A percentile compares a stretch with the other conserved stretches of the same genome.
Evolutionary conservation across 2,329 filamentous ascomycete genomes (phyloP).

Genomic region (Claviceps monticola): DNA sequence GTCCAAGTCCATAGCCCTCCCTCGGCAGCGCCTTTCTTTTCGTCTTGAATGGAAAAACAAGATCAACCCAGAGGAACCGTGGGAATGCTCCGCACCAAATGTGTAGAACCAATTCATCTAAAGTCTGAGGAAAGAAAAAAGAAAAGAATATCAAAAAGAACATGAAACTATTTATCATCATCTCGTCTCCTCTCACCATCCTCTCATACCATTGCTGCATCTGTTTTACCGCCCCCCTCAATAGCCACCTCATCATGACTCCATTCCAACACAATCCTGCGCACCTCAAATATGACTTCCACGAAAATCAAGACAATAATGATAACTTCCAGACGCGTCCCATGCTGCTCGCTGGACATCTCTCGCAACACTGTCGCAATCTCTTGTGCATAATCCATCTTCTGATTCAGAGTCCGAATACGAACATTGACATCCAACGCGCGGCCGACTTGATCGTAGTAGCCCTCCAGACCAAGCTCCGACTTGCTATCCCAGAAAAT

Average conservation of each 20-base stretch:
- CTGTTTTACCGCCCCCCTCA: not conserved
- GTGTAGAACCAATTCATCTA: no score
- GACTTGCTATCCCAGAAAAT: conserved; percentile 91
- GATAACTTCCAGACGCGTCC: conserved; percentile 80
- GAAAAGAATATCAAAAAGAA: no score
- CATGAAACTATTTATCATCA: no score
- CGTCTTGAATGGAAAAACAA: no score
- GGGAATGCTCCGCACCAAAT: no score
- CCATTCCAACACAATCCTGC: conserved; percentile 55
- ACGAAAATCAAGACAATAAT: conserved; percentile 90
- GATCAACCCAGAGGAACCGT: no score
- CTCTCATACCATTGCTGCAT: no score
- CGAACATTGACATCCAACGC: conserved; percentile 83
- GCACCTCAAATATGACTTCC: conserved; percentile 78
- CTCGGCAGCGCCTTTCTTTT: no score
- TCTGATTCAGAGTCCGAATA: conserved; percentile 85
- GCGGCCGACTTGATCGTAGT: conserved; percentile 86
- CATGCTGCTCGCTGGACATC: conserved; percentile 80
- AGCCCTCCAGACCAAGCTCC: conserved; percentile 80
- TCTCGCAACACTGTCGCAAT: conserved; percentile 83
- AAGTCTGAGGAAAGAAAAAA: no score
- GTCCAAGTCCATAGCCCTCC: not conserved
- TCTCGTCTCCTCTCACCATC: no score
- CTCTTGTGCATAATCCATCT: conserved; percentile 95
- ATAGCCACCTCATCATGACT: conserved; percentile 18